Base-by-base conservation (phyloP, 345 rosid genomes). In the Arabidopsis suecica region DNA sequence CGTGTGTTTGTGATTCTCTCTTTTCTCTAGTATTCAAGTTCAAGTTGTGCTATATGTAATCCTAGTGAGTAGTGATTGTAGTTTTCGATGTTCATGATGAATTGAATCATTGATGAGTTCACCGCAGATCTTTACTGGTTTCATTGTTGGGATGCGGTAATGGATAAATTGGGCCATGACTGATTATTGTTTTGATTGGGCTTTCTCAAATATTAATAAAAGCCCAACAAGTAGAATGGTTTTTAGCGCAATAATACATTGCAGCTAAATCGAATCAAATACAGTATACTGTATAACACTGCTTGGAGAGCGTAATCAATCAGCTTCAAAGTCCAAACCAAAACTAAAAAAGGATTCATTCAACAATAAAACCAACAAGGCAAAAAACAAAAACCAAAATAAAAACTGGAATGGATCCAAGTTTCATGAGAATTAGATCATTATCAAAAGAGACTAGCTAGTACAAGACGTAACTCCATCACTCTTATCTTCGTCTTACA, bases 1-100 rank as follows among this genome's bases (percentile, higher is more conserved):
- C 70, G 76, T 58, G 66, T 65, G 2, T 67, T 16, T 53, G n/a
- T 32, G 20, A 16, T 51, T 50, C 12, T 41, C 23, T 48, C 2
- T 34, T 48, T 59, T 59, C 5, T 25, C 14, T 42, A 62, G n/a
- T 45, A 45, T 25, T 40, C 41, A 33, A 57, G 10, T 65, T 13
- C 36, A 67, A 37, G 59, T 25, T 54, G 70, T 22, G 45, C 63
- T 18, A 12, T 36, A 36, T 34, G 37, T 47, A 45, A 40, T 11
- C 14, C 9, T 28, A 44, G 65, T 62, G 14, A 4, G 47, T 12
- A 41, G 45, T 41, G 53, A 9, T 20, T 51, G 14, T 53, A 51
- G 70, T 12, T 73, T 41, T 73, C 61, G 44, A 28, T 61, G 9
- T 72, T 61, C 36, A 22, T 34, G 40, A 48, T 61, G 32, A 61